Base-by-base conservation (phyloP, 306 rosid species). In the Potentilla sterilis region DNA sequence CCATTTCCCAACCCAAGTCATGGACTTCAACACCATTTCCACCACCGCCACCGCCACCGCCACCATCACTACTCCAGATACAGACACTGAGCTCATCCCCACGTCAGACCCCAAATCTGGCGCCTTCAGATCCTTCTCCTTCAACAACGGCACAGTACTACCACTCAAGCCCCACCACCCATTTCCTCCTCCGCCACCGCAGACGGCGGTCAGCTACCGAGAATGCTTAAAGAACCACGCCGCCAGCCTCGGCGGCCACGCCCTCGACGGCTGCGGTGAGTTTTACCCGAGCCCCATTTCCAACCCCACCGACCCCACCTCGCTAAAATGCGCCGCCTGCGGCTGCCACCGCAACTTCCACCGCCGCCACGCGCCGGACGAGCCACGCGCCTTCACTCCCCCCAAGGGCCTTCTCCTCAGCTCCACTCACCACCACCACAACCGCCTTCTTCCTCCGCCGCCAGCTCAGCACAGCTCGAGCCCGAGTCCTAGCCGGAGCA, bases 271-370 rank as follows among this genome's bases (percentile, higher is more conserved):
- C 3, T 93, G 98, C 64, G 97, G 98, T 0, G 98, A 91, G 87
- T 93, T 93, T 87, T 86, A 89, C 89, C 87, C 90, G 1, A 83
- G 86, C 16, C 78, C 93, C 8, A 22, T 85, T 49, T 71, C 85
- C 78, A 64, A 70, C 65, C 78, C 78, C 58, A 1, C 81, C 10
- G 89, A 93, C 75, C 96, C 98, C 7, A 86, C 94, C 46, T 89
- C 92, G 1, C 85, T 93, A 4, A 93, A 88, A 79, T 91, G 98
- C 37, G 97, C 91, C 9, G 98, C 98, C 4, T 93, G 98, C 42
- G 96, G 97, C 19, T 93, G 98, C 72, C 98, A 93, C 87, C 92
- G 98, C 40, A 94, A 92, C 71, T 94, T 90, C 85, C 98, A 94
- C 92, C 97, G 98, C 85, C 97, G 97, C 1, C 84, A 80, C 16